Base-by-base conservation (phyloP, 805 yeast genomes). In the Saccharomycopsis guyanensis region DNA sequence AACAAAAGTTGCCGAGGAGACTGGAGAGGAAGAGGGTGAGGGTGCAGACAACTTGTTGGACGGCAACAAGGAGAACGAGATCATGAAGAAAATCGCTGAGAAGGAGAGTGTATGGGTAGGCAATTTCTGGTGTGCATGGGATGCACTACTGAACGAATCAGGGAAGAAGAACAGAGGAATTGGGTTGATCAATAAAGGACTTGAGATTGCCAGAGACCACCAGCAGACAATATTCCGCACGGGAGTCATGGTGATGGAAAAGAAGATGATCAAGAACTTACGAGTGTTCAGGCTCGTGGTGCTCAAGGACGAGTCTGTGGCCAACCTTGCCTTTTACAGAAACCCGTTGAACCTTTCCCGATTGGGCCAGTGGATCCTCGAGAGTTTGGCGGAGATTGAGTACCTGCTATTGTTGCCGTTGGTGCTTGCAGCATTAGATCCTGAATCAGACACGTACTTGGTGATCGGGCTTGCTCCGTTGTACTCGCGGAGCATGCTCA, bases 391-490 rank as follows among this genome's bases (percentile, higher is more conserved):
- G 3, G 96, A 88, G 59, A 65, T 82, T 15, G 89, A 84, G 52
- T 68, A 70, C 24, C 69, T 69, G 46, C 73, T 73, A 19, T 65
- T 84, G 36, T 65, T 84, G 44, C 97, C 98, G 1, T 66, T 91
- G 55, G 93, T 91, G 1, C 72, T 93, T 27, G 97, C 97, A 0
- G 75, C 93, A 36, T 71, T 86, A 46, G 88, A 89, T 60, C 76
- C 73, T 33, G 66, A 70, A 10, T 76, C 86, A 3, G 84, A 82
- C 51, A 84, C 93, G 0, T 91, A 85, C 59, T 64, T 91, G 40
- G 96, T 91, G 0, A 80, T 93, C 32, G 98, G 97, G 0, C 64
- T 89, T 46, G 89, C 95, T 0, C 93, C 96, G 2, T 76, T 85
- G 55, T 82, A 79, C 54, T 86, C 91, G 20, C 58, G 73, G 56